Evolutionary conservation across 768 basidiomycete species (phyloP).

Genomic region (Cystofilobasidium bisporidii): DNA sequence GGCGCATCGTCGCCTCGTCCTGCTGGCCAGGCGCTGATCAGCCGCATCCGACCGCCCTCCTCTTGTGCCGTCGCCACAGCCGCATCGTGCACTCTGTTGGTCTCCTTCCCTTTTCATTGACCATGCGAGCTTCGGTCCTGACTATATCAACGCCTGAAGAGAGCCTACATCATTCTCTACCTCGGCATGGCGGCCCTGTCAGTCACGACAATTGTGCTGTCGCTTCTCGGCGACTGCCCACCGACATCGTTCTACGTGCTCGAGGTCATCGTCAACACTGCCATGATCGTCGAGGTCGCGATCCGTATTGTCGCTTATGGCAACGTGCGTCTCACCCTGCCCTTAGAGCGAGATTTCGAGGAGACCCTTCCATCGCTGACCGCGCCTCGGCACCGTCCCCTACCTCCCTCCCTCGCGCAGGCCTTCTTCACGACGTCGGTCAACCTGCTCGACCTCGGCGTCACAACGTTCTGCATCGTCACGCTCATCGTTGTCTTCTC

Average conservation of each 20-base stretch:
- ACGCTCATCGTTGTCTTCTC: slow-evolving; percentile 67
- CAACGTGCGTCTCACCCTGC: slow-evolving; percentile 51
- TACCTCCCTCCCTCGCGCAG: slow-evolving; percentile 42
- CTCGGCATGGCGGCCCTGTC: slow-evolving; percentile 80
- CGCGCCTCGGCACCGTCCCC: too few species aligned
- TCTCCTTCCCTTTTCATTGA: neutral
- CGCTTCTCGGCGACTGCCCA: slow-evolving; percentile 70
- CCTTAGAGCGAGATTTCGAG: slow-evolving; percentile 1
- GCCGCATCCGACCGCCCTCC: neutral
- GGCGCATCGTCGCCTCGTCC: too few species aligned
- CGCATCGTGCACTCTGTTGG: slow-evolving; percentile 23
- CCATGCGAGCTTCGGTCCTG: too few species aligned
- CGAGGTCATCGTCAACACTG: slow-evolving; percentile 70
- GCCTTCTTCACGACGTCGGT: slow-evolving; percentile 92
- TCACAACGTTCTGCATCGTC: slow-evolving; percentile 79
- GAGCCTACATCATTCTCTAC: slow-evolving; percentile 71
- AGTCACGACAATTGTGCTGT: slow-evolving; percentile 72
- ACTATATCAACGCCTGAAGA: neutral
- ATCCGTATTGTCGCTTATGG: slow-evolving; percentile 90
- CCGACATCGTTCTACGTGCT: slow-evolving; percentile 78
- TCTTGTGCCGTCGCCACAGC: neutral
- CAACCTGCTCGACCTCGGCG: slow-evolving; percentile 76
- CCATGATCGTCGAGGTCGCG: slow-evolving; percentile 89
- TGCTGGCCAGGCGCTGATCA: too few species aligned
- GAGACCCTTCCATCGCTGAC: too few species aligned